Percentiles rank a stretch among this genome's conserved stretches.
These are phyloP conservation scores for Hypoxylon trugodes DNA, from an alignment of 495 filamentous ascomycete genomes.

Conservation along the genomic window DNA sequence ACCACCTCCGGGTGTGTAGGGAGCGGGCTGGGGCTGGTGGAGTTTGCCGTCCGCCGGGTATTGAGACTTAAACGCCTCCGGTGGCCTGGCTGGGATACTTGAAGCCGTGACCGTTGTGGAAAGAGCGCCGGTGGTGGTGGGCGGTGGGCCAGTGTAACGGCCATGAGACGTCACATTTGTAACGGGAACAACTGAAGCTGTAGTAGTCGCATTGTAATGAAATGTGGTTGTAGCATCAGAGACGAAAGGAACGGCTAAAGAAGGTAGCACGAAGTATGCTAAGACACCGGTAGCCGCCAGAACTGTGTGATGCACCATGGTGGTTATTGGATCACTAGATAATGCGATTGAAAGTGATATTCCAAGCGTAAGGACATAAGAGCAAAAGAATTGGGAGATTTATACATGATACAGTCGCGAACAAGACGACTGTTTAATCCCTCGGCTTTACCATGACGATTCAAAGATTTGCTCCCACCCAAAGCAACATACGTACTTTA, in stretches of 20 bases:
- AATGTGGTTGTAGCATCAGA: slow-evolving; percentile 50
- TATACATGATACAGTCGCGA: neutral
- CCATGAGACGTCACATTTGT: slow-evolving; percentile 61
- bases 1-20: slow-evolving; percentile 79
- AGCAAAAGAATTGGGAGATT: neutral
- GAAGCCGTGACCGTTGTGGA: slow-evolving; percentile 57
- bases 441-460: neutral
- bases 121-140: slow-evolving; percentile 66
- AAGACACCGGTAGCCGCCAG: slow-evolving; percentile 34
- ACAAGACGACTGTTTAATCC: neutral
- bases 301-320: slow-evolving; percentile 29
- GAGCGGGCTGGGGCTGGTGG: slow-evolving; percentile 69
- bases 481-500: too few species aligned
- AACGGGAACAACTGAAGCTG: slow-evolving; percentile 37
- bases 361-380: neutral
- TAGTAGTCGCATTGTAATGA: slow-evolving; percentile 32
- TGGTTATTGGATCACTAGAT: neutral
- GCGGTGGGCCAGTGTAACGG: slow-evolving; percentile 65
- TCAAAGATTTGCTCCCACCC: neutral
- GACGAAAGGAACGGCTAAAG: slow-evolving; percentile 47
- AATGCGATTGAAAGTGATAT: neutral
- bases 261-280: slow-evolving; percentile 26
- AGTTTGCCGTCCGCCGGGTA: slow-evolving; percentile 79
- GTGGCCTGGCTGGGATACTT: slow-evolving; percentile 57
- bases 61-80: slow-evolving; percentile 59